Evolutionary conservation across 2,329 filamentous ascomycete genomes (phyloP).

Genomic region (Neocucurbitaria cava): DNA sequence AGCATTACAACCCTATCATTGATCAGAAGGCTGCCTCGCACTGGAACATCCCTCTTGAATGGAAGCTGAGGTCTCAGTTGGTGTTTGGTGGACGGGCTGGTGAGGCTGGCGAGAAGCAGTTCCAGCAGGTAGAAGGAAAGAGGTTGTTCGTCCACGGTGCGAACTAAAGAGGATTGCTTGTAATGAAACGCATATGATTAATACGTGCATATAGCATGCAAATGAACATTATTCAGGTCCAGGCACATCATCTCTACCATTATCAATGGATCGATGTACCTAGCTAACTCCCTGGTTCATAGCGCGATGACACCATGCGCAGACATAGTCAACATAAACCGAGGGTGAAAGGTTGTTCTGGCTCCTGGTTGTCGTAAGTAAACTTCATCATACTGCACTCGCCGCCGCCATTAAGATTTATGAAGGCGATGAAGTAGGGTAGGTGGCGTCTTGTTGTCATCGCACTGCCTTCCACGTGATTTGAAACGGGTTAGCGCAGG

Average conservation of each 20-base stretch:
- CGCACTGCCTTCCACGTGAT: not conserved
- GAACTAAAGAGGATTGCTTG: constrained; percentile 22
- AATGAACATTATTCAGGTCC: not conserved
- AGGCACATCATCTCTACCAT: too few species aligned
- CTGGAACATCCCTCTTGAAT: constrained; percentile 75
- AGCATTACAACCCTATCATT: constrained; percentile 91
- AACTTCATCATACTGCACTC: too few species aligned
- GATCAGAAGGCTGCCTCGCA: constrained; percentile 72
- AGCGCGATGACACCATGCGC: too few species aligned
- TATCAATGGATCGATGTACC: not conserved
- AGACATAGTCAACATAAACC: too few species aligned
- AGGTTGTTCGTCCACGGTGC: constrained; percentile 59
- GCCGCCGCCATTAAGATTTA: not conserved
- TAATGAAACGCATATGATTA: not conserved
- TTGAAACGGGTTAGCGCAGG: not conserved
- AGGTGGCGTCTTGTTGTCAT: not conserved
- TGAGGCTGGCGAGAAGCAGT: constrained; percentile 68
- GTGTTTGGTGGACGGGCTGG: constrained; percentile 74
- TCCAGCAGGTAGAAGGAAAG: constrained; percentile 67
- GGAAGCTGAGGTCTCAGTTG: constrained; percentile 82
- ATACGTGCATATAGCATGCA: not conserved
- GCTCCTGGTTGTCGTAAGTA: too few species aligned
- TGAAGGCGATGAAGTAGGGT: not conserved
- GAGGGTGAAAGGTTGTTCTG: too few species aligned
- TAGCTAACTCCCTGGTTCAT: too few species aligned